A percentile compares a stretch with the other conserved stretches of the same genome.
Conservation (phyloP, 2,329 filamentous ascomycete species). For the Verticillium tricorpus region DNA sequence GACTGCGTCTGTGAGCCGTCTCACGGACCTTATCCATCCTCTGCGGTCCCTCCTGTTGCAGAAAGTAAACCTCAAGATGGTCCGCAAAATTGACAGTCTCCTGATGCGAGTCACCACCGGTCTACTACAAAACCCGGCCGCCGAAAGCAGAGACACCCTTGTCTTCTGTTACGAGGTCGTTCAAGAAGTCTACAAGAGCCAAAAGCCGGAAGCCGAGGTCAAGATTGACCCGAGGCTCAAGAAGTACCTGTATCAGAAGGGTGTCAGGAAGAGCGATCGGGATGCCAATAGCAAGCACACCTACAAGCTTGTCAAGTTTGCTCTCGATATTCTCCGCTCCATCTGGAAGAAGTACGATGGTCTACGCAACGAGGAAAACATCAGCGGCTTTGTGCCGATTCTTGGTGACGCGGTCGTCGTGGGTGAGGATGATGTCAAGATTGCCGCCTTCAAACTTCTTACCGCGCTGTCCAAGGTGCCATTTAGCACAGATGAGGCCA, state of each 20-base stretch:
- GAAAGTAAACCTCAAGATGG: conserved; percentile 76
- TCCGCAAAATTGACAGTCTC: conserved; percentile 87
- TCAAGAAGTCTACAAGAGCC: conserved; percentile 72
- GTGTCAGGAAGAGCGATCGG: conserved; percentile 68
- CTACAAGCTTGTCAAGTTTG: conserved; percentile 84
- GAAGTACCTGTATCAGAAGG: conserved; percentile 77
- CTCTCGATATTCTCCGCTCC: conserved; percentile 79
- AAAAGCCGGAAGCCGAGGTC: conserved; percentile 44
- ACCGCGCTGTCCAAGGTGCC: conserved; percentile 82
- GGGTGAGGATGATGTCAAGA: conserved; percentile 87
- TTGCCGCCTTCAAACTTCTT: conserved; percentile 81
- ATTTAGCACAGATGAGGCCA: conserved; percentile 64
- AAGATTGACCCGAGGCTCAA: conserved; percentile 59
- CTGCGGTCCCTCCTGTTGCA: conserved; percentile 76
- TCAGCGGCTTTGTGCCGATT: conserved; percentile 82
- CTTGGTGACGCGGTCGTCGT: conserved; percentile 82
- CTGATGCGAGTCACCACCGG: conserved; percentile 79
- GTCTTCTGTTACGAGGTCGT: conserved; percentile 94
- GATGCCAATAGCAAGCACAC: conserved; percentile 72
- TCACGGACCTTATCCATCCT: conserved; percentile 73
- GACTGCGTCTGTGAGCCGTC: conserved; percentile 68
- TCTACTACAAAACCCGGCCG: conserved; percentile 73
- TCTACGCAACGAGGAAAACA: conserved; percentile 72
- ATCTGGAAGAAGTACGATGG: conserved; percentile 82
- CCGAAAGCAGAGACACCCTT: conserved; percentile 76